Base-by-base conservation (phyloP, 2,329 filamentous ascomycete species). In the Bipolaris zeicola region DNA sequence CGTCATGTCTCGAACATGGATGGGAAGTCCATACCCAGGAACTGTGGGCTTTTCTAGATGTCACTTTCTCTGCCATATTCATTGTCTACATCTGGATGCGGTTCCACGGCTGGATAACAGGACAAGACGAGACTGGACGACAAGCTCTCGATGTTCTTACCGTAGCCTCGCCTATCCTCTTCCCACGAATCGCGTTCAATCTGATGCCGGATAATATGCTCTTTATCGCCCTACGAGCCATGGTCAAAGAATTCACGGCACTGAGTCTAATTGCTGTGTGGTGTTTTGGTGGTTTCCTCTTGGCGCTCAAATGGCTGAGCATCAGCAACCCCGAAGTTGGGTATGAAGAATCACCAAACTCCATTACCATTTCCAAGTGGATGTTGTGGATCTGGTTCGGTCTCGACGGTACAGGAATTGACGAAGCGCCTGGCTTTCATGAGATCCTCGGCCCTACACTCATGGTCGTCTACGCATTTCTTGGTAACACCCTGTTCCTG, bases 371-470 rank as follows among this genome's bases (percentile, higher is more conserved):
- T 60, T 87, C 87, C 42, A 92, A 93, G 75, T 96, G 91, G 91
- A 94, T 96, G 90, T 84, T 95, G 1, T 95, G 90, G 84, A 93
- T 96, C 62, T 96, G 91, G 91, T 95, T 96, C 69, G 91, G 91
- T 2, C 84, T 96, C 1, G 91, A 95, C 66, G 91, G 73, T 34
- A 89, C 77, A 37, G 82, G 83, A 1, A 83, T 85, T 34, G 77
- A 83, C 59, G 78, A 81, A 55, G 83, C 83, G 67, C 81, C 84
- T 20, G 86, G 91, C 55, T 91, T 95, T 69, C 91, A 96, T 76
- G 85, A 86, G 81, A 77, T 92, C n/a, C 80, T 95, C 1, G 91
- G 91, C 0, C 91, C 91, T 0, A 82, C 86, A 2, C 78, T 95
- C 22, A 95, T 95, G 90, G 83, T 95, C 52, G 83, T 89, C 14